Conservation (phyloP, 2,329 filamentous ascomycete species). For the Metarhizium rileyi region DNA sequence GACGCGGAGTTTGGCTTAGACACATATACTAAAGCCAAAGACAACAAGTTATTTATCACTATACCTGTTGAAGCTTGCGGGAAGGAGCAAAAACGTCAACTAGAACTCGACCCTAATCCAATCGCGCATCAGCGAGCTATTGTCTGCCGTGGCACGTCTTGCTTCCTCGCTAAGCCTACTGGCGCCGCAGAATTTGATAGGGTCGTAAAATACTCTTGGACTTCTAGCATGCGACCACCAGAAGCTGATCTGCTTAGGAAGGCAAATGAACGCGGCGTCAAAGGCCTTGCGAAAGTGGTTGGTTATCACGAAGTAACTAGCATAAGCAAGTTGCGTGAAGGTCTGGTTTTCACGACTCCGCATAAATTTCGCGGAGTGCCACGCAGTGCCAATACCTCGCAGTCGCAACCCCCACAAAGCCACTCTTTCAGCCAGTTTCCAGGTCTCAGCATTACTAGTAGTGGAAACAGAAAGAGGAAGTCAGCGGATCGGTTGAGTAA, state of each 20-base stretch:
- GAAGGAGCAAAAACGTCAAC: background rate
- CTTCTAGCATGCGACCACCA: background rate
- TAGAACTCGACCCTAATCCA: background rate
- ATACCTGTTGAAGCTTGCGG: background rate
- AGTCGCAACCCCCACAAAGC: background rate
- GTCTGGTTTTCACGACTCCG: background rate
- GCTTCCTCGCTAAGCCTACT: background rate
- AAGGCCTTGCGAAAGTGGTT: background rate
- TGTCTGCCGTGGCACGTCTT: too few relatives aligned
- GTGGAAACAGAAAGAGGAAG: background rate
- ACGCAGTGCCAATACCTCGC: too few relatives aligned
- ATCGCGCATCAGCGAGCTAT: background rate
- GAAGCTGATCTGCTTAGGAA: background rate
- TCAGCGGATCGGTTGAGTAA: background rate
- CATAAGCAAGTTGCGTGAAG: background rate
- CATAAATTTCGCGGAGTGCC: background rate
- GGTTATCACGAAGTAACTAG: background rate
- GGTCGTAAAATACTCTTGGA: background rate
- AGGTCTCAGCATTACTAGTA: background rate
- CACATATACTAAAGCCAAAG: too few relatives aligned
- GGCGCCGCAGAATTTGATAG: background rate
- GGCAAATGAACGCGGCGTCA: background rate
- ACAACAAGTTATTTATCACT: too few relatives aligned
- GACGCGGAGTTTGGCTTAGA: too few relatives aligned
- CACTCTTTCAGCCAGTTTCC: conserved; percentile 1